phyloP scores from a whole-genome alignment of 1,284 basidiomycete species.

The Cutaneotrichosporon spelunceum region DNA sequence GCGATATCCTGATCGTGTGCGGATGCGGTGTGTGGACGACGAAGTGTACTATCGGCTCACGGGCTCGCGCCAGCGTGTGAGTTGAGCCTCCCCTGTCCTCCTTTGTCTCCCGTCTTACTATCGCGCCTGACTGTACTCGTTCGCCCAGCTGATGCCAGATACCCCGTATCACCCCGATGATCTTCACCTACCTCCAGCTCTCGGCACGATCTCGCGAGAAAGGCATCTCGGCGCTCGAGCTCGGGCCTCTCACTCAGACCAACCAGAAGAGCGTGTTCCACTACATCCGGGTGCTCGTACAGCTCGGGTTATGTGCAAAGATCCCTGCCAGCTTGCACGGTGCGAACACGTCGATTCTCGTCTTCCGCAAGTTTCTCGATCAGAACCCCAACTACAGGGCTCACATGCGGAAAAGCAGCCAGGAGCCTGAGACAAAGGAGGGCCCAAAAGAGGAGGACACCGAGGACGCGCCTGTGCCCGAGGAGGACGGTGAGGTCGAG shows the following conservation, averaged over 20 bases:
- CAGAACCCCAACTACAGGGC: slow-evolving; percentile 37
- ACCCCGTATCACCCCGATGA: slow-evolving; percentile 34
- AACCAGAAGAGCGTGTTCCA: slow-evolving; percentile 45
- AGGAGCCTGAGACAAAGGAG: not conserved
- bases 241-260: slow-evolving; percentile 39
- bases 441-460: not conserved
- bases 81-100: not conserved
- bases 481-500: slow-evolving; percentile 22
- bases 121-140: not conserved
- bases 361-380: slow-evolving; percentile 41
- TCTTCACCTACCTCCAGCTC: slow-evolving; percentile 33
- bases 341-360: slow-evolving; percentile 37
- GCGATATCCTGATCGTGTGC: slow-evolving; percentile 40
- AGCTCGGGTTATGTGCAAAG: slow-evolving; percentile 41
- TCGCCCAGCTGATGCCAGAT: slow-evolving; percentile 27
- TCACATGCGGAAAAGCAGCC: slow-evolving; percentile 6
- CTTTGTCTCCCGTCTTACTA: not conserved
- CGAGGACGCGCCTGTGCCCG: slow-evolving; percentile 13
- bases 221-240: slow-evolving; percentile 29
- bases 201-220: slow-evolving; percentile 21
- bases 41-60: slow-evolving; percentile 47
- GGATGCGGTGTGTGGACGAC: slow-evolving; percentile 42
- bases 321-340: slow-evolving; percentile 36
- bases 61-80: slow-evolving; percentile 39
- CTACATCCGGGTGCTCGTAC: slow-evolving; percentile 40